These are phyloP conservation scores for Amaranthus hypochondriacus DNA, from an alignment of 148 eudicot genomes.

Conservation along the genomic window DNA sequence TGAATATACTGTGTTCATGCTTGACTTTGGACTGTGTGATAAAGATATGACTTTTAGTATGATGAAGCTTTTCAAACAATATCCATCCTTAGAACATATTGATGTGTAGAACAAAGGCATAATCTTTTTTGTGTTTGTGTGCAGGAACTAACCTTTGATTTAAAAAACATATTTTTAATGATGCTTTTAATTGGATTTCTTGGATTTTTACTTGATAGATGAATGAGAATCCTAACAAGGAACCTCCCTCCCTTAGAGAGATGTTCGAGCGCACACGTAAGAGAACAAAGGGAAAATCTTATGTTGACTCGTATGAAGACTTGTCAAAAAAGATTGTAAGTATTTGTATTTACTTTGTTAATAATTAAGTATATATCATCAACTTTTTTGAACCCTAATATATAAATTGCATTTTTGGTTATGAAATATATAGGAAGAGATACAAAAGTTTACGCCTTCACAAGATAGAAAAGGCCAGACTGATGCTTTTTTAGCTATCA, in stretches of 20 bases:
- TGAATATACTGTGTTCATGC: too few relatives aligned
- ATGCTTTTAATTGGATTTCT: too few relatives aligned
- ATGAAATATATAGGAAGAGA: neutral
- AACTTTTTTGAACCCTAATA: too few relatives aligned
- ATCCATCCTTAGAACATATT: too few relatives aligned
- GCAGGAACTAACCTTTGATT: too few relatives aligned
- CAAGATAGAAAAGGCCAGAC: neutral
- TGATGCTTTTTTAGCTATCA: conserved; percentile 2
- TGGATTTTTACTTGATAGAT: neutral
- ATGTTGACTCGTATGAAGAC: neutral
- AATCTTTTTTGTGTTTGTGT: too few relatives aligned
- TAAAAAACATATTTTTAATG: too few relatives aligned
- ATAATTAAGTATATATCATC: neutral
- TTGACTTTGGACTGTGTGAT: too few relatives aligned
- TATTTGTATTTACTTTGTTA: neutral
- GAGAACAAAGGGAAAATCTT: conserved; percentile 3
- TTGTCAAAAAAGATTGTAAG: too few relatives aligned
- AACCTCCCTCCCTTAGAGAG: conserved; percentile 3
- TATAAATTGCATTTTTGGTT: neutral
- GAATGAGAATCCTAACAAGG: conserved; percentile 11
- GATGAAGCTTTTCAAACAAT: too few relatives aligned
- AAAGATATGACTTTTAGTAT: too few relatives aligned
- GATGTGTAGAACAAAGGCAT: too few relatives aligned
- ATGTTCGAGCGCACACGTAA: conserved; percentile 13
- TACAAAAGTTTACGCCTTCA: neutral